Base-by-base conservation (phyloP, 73 alveolate genomes). In the Paramecium tetraurelia region DNA sequence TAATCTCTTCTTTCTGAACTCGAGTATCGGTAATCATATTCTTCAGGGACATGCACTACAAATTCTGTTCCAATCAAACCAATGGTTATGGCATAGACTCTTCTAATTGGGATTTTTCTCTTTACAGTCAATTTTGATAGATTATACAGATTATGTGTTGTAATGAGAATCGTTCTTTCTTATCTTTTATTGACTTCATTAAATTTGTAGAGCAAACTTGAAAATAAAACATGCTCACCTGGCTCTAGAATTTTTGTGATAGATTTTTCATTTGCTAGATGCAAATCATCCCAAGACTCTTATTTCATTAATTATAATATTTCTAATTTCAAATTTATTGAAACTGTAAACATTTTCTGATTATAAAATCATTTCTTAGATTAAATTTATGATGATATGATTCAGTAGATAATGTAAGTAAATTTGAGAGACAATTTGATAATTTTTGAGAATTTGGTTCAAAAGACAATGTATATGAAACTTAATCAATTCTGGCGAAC, bases 171-270 rank as follows among this genome's bases (percentile, higher is more conserved):
- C 18, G 92, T 92, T 77, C 99, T 35, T 44, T 96, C 98, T 53
- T 96, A 93, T 85, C 95, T 96, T 76, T 88, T 86, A 63, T 93
- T 93, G 92, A 95, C 93, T 44, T 92, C 93, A 90, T 96, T 96
- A 95, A 94, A 92, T 93, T 96, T 96, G 85, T 72, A 80, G 12
- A 96, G 94, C 63, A 83, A 84, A 29, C 93, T 93, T 20, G 97
- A 92, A 88, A 94, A 92, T 36, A 94, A 68, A 21, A 96, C 92
- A 10, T 96, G 93, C 92, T 96, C 99, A 7, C 86, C 93, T 29
- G 92, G 92, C n/a, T 75, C 93, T 4, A 93, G 7, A 29, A 69
- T 57, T 27, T 93, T 93, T 1, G 86, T 38, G n/a, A 93, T 86
- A 10, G 92, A 41, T 59, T 89, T 93, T 43, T 93, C 96, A 11